These are phyloP conservation scores for Chlorophyllum brunneum DNA, from an alignment of 768 basidiomycete genomes.

Conservation along the genomic window DNA sequence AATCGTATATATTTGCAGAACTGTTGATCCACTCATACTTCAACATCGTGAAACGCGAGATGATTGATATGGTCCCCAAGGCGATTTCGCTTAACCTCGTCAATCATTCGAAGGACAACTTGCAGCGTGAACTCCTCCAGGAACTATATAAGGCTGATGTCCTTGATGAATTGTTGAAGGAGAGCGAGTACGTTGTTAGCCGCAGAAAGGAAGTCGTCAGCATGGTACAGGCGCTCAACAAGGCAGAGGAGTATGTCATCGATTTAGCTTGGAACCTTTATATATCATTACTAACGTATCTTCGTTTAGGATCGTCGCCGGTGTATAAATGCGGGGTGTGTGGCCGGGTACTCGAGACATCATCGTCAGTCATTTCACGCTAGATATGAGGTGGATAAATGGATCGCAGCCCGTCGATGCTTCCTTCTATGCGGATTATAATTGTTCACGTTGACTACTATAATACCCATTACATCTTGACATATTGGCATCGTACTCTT, in stretches of 20 bases:
- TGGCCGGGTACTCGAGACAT: neutral
- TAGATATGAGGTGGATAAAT: neutral
- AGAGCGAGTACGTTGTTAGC: constrained; percentile 84
- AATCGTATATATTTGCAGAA: constrained; percentile 44
- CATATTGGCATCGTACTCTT: too few relatives aligned
- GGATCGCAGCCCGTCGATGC: neutral
- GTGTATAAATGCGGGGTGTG: constrained; percentile 21
- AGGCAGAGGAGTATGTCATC: constrained; percentile 86
- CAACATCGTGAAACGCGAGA: constrained; percentile 97
- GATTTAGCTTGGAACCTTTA: neutral
- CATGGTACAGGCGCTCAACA: constrained; percentile 93
- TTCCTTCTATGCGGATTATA: constrained; percentile 6
- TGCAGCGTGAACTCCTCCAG: constrained; percentile 91
- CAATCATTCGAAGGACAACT: constrained; percentile 87
- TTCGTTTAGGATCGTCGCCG: constrained; percentile 27
- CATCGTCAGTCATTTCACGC: constrained; percentile 2
- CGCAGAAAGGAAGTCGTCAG: constrained; percentile 91
- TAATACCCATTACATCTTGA: too few relatives aligned
- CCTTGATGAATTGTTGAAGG: constrained; percentile 91
- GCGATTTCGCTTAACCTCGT: constrained; percentile 91
- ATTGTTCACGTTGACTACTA: too few relatives aligned
- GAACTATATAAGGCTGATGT: constrained; percentile 98
- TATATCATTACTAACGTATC: constrained; percentile 10
- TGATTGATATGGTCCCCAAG: constrained; percentile 99
- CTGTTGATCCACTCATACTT: constrained; percentile 95